Base-by-base conservation (phyloP, 2,329 filamentous ascomycete species). In the Fusarium dlaminii region DNA sequence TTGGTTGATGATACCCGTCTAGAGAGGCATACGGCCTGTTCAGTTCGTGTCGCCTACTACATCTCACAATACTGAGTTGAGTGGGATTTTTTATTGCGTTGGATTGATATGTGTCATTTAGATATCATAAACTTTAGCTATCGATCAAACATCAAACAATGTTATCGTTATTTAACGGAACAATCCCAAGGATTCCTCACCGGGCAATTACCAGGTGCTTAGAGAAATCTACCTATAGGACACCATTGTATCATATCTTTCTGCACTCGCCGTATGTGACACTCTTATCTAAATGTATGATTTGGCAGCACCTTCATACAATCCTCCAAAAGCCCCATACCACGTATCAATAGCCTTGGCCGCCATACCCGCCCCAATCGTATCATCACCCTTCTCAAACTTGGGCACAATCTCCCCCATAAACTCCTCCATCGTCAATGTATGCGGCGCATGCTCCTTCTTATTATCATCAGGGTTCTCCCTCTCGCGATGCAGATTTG, bases 401-500 rank as follows among this genome's bases (percentile, higher is more conserved):
- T 84, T 85, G 51, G 76, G 75, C 2, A 79, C 71, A 4, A 89
- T 80, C 58, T 87, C 84, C 10, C 83, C 79, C 80, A 89, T 87
- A 69, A 90, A 90, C 78, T 90, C 88, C 1, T 87, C 85, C 8
- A 90, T 78, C 2, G 79, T 83, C 77, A 91, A 72, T 0, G 77
- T 64, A 15, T 60, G 66, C 4, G 69, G 72, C 42, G 87, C 88
- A n/a, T 88, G 86, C 11, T 85, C 80, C 80, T 90, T 90, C 80
- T 89, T 90, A 63, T 90, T 90, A 68, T 90, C 87, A 70, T 90
- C 84, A 3, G 88, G 88, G 73, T 90, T 83, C 51, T 84, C 81
- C 34, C 88, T 80, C 72, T 91, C 88, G 0, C 88, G 82, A 77
- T 90, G 88, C 42, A 90, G 74, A 71, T 89, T 86, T 8, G 88